A percentile compares a stretch with the other conserved stretches of the same genome.
Evolutionary conservation across 495 filamentous ascomycete genomes (phyloP).

Genomic region (Aspergillus biplanus): DNA sequence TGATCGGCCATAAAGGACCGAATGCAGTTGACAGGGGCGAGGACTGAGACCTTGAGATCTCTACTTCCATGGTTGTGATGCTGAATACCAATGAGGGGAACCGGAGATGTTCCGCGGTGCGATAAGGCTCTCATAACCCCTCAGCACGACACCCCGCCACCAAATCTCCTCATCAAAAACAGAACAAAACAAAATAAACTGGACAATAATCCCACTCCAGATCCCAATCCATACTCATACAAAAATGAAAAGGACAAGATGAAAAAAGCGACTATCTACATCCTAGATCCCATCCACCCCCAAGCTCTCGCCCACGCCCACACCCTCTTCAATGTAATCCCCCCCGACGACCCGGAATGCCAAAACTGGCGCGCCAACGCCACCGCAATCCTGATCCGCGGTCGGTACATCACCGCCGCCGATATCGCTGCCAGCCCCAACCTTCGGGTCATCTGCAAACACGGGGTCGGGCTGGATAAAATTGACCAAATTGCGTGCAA

Average conservation of each 20-base stretch:
- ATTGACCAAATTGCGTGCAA: constrained; percentile 54
- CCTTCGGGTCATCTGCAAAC: constrained; percentile 41
- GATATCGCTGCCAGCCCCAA: constrained; percentile 33
- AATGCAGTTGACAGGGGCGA: too few species aligned
- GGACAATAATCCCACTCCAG: neutral
- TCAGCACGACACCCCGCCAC: too few species aligned
- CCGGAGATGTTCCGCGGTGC: too few species aligned
- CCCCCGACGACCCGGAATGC: constrained; percentile 26
- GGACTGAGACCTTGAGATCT: too few species aligned
- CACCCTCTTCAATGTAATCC: constrained; percentile 32
- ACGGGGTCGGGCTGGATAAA: constrained; percentile 55
- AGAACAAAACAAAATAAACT: too few species aligned
- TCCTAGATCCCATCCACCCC: constrained; percentile 29
- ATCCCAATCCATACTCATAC: neutral
- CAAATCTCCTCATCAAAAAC: too few species aligned
- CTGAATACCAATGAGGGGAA: too few species aligned
- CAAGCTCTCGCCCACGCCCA: constrained; percentile 29
- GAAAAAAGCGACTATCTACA: constrained; percentile 33
- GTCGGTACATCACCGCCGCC: constrained; percentile 31
- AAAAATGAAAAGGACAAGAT: constrained; percentile 1
- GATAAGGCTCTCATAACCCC: too few species aligned
- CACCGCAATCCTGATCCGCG: constrained; percentile 26
- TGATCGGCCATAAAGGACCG: too few species aligned
- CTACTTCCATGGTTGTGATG: too few species aligned
- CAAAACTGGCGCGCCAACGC: constrained; percentile 32